These are phyloP conservation scores for Bacterosira constricta DNA, from an alignment of 108 stramenopile genomes.

Conservation along the genomic window DNA sequence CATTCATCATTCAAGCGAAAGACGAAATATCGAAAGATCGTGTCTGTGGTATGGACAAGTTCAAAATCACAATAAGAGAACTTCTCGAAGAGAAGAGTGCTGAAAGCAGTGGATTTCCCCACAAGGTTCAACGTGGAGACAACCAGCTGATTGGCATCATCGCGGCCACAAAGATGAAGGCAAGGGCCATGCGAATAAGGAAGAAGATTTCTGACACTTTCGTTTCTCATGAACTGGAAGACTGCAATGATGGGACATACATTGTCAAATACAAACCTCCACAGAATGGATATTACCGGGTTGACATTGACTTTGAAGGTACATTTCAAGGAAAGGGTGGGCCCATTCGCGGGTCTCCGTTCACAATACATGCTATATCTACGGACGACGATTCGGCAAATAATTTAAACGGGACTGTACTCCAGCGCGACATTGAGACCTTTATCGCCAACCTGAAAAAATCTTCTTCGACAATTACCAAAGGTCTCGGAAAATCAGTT, in stretches of 20 bases:
- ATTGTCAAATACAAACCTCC: conserved; percentile 55
- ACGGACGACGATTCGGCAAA: conserved; percentile 32
- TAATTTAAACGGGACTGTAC: conserved; percentile 50
- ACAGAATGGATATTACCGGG: conserved; percentile 48
- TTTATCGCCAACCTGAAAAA: conserved; percentile 56
- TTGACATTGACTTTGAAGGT: conserved; percentile 72
- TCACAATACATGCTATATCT: conserved; percentile 19
- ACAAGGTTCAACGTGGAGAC: not conserved
- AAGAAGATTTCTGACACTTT: not conserved
- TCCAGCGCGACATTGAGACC: conserved; percentile 34
- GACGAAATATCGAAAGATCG: conserved; percentile 62
- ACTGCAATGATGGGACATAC: conserved; percentile 75
- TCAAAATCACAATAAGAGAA: conserved; percentile 38
- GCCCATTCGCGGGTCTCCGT: conserved; percentile 71
- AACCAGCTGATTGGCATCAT: not conserved
- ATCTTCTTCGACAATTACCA: conserved; percentile 45
- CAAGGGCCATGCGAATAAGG: conserved; percentile 41
- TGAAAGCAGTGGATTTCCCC: not conserved
- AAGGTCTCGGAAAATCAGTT: conserved; percentile 50
- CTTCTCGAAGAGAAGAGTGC: not conserved
- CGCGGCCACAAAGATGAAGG: conserved; percentile 15
- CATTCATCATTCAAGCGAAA: conserved; percentile 74
- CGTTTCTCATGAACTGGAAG: conserved; percentile 27
- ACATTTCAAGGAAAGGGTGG: conserved; percentile 71
- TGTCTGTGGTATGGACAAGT: conserved; percentile 81